Evolutionary conservation across 495 filamentous ascomycete species (phyloP), one percentile per base, ranked within the genome.

Genomic region (Mytilinidion resinicola): DNA sequence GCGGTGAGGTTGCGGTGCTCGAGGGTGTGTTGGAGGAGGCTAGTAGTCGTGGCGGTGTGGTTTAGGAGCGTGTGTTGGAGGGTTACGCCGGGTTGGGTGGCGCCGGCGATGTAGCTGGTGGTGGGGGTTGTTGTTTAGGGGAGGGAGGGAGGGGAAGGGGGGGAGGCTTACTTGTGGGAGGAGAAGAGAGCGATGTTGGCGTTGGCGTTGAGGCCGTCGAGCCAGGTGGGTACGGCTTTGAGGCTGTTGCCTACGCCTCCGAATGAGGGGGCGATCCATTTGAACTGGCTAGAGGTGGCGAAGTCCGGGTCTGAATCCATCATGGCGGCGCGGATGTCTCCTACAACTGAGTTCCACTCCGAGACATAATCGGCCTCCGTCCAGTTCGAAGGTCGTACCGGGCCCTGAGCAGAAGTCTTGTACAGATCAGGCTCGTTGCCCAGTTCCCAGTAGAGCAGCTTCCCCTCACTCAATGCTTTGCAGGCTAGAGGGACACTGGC

Each of bases 351-450:
- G 9, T 80, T 67, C 84, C 84, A 88, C 63, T 88, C 76, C n/a
- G 63, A 43, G 1, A 85, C 81, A 64, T 82, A 87, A 33, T 75
- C 72, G 41, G 66, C 64, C 63, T 86, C 85, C 38, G 71, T 76
- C 78, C 82, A 88, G 50, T 60, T 67, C 0, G 76, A 41, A 10
- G 82, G 78, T 30, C 84, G 70, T 47, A 81, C 77, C 2, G 72
- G 68, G 0, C 80, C 80, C 55, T 81, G 80, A 11, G 77, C 61
- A 30, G 77, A 80, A 3, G 76, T 79, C 17, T 77, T 76, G 65
- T 71, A 86, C 21, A 87, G 70, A 62, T 88, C 84, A 0, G 84
- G 83, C 69, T 88, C 85, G 56, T 88, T 87, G 14, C 84, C 85
- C 61, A 84, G 78, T 53, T 82, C 79, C 83, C 82, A 87, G 55